Evolutionary conservation across 495 filamentous ascomycete genomes (phyloP), one percentile per base, ranked within the genome.

Genomic region (Oleoguttula mirabilis): DNA sequence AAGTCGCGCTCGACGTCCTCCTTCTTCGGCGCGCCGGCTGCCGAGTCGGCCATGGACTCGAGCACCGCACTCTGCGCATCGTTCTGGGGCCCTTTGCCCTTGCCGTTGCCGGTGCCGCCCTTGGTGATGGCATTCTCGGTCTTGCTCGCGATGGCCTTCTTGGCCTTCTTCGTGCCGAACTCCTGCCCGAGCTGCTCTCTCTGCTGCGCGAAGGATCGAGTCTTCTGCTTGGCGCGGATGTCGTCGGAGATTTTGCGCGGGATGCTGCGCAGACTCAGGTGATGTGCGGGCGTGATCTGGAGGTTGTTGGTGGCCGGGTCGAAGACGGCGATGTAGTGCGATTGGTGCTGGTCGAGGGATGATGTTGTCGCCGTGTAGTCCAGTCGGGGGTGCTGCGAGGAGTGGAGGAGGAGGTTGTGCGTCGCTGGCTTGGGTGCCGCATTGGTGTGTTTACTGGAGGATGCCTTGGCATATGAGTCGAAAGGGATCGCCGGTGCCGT

Each of bases 101-200:
- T 47, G 3, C 23, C 4, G 16, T 37, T 21, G 6, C 7, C 6
- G 10, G 8, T 10, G 8, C 10, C 6, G 10, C 12, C 33, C 11
- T 39, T 37, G 30, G 21, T 19, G 46, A 93, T 84, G 28, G 84
- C 82, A 50, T 93, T 93, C 55, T 84, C 76, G 17, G 82, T 79
- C 36, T 81, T 65, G 23, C 79, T 77, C 20, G 72, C 73, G 45
- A 88, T 76, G 1, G 80, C 81, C 62, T 93, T 93, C 68, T 82
- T 81, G 2, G 92, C 77, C 65, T 92, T 92, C 66, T 85, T 92
- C 24, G 86, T 94, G 50, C 90, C 92, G 65, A 98, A 98, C 36
- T 80, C 77, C 54, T 84, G 74, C 47, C 86, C 90, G 4, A 98
- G 79, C 25, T 76, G 73, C 32, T 73, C 78, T 47, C 75, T 75